These are phyloP conservation scores for Grifola frondosa DNA, from an alignment of 1,284 basidiomycete genomes.

Conservation along the genomic window DNA sequence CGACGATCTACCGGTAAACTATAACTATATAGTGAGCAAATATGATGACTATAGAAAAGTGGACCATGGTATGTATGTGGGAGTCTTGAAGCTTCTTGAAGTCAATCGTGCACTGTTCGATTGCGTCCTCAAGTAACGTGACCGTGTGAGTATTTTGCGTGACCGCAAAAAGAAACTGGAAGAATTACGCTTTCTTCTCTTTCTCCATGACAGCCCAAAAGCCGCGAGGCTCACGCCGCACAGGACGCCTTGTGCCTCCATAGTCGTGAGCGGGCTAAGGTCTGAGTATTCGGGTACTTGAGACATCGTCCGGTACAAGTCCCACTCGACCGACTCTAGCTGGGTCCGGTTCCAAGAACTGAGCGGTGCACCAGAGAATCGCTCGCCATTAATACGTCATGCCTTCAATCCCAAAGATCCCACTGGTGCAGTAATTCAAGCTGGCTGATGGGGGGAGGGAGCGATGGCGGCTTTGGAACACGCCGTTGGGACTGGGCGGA, in stretches of 20 bases:
- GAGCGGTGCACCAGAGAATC: constrained; percentile 53
- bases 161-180: too few relatives aligned
- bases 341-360: constrained; percentile 45
- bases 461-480: constrained; percentile 31
- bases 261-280: constrained; percentile 58
- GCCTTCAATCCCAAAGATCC: background rate
- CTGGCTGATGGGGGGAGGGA: constrained; percentile 19
- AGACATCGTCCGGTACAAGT: too few relatives aligned
- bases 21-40: too few relatives aligned
- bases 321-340: constrained; percentile 52
- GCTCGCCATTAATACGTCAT: constrained; percentile 18
- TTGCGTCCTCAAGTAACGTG: too few relatives aligned
- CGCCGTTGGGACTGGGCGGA: constrained; percentile 34
- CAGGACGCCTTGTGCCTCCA: constrained; percentile 33
- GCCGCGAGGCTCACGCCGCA: constrained; percentile 53
- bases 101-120: too few relatives aligned
- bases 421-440: constrained; percentile 31
- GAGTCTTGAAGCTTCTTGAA: too few relatives aligned
- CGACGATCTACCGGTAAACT: too few relatives aligned
- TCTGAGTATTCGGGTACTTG: constrained; percentile 63
- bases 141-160: too few relatives aligned
- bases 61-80: too few relatives aligned
- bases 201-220: constrained; percentile 47
- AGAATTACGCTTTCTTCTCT: too few relatives aligned
- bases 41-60: too few relatives aligned